phyloP scores from a whole-genome alignment of 2,329 filamentous ascomycete species.

The Cordyceps javanica region DNA sequence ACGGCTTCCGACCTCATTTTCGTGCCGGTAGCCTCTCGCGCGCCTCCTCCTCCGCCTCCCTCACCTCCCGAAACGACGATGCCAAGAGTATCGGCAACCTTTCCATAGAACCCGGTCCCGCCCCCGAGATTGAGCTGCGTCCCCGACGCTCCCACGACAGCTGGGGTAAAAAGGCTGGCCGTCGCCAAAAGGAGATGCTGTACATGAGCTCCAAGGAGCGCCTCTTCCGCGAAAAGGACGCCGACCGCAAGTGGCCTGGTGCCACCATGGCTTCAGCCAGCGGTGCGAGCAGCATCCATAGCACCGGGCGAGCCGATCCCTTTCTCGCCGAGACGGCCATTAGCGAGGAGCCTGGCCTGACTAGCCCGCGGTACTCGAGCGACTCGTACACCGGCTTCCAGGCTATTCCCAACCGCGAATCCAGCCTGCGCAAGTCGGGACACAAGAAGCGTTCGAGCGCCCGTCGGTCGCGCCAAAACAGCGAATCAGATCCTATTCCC shows the following conservation, averaged over 20 bases:
- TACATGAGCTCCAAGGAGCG: slow-evolving; percentile 70
- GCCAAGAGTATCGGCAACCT: slow-evolving; percentile 57
- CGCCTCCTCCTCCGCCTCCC: slow-evolving; percentile 54
- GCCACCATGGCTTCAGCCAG: slow-evolving; percentile 27
- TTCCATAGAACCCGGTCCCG: slow-evolving; percentile 53
- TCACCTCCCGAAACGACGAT: slow-evolving; percentile 51
- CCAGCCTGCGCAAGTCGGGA: slow-evolving; percentile 56
- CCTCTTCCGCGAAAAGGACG: slow-evolving; percentile 55
- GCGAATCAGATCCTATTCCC: slow-evolving; percentile 36
- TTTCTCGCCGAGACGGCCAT: slow-evolving; percentile 49
- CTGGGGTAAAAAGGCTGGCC: slow-evolving; percentile 52
- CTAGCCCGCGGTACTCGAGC: slow-evolving; percentile 21
- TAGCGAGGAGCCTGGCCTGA: slow-evolving; percentile 44
- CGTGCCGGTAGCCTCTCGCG: slow-evolving; percentile 40
- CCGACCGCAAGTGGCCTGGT: slow-evolving; percentile 48
- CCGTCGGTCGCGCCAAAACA: slow-evolving; percentile 44
- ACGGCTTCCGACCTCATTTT: slow-evolving; percentile 46
- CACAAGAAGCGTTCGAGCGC: slow-evolving; percentile 48
- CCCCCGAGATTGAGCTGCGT: slow-evolving; percentile 42
- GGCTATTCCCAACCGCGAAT: slow-evolving; percentile 61
- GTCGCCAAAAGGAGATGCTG: slow-evolving; percentile 55
- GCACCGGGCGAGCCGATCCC: slow-evolving; percentile 36
- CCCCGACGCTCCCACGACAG: slow-evolving; percentile 53
- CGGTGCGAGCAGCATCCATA: slow-evolving; percentile 31
- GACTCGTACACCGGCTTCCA: slow-evolving; percentile 34